Percentiles rank a stretch among this genome's conserved stretches.
Evolutionary conservation across 805 yeast genomes (phyloP).

Genomic region (Wickerhamomyces mucosus): DNA sequence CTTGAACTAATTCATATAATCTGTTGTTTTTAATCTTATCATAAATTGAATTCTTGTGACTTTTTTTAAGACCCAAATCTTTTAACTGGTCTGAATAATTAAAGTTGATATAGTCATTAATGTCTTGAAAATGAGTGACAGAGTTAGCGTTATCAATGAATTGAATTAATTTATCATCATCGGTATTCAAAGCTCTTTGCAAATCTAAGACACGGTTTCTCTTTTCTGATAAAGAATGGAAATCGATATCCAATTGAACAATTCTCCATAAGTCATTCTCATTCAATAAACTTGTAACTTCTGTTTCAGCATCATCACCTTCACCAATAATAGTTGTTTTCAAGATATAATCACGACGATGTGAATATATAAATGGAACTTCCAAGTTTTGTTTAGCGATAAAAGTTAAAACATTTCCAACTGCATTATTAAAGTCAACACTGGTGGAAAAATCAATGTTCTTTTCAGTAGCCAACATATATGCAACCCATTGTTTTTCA

Average conservation of each 20-base stretch:
- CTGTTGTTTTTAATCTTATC: conserved; percentile 61
- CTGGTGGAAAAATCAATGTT: conserved; percentile 23
- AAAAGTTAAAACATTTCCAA: conserved; percentile 61
- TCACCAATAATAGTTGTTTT: conserved; percentile 41
- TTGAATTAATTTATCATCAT: conserved; percentile 50
- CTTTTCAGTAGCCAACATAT: conserved; percentile 51
- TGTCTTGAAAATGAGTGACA: conserved; percentile 78
- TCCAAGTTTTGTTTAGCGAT: conserved; percentile 73
- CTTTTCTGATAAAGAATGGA: conserved; percentile 75
- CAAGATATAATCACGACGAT: conserved; percentile 81
- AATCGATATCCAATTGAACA: conserved; percentile 78
- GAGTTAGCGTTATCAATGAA: conserved; percentile 46
- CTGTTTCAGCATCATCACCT: conserved; percentile 31
- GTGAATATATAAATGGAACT: conserved; percentile 93
- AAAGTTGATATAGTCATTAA: conserved; percentile 75
- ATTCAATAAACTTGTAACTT: conserved; percentile 37
- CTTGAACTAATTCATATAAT: conserved; percentile 54
- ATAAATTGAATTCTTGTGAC: conserved; percentile 41
- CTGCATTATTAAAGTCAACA: conserved; percentile 57
- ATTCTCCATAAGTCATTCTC: conserved; percentile 93
- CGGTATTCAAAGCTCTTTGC: conserved; percentile 40
- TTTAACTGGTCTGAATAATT: conserved; percentile 38
- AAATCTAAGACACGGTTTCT: conserved; percentile 51
- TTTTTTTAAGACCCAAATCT: conserved; percentile 22
- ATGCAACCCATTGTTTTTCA: conserved; percentile 79